phyloP scores from a whole-genome alignment of 2,329 filamentous ascomycete species.

The Talaromyces funiculosus region DNA sequence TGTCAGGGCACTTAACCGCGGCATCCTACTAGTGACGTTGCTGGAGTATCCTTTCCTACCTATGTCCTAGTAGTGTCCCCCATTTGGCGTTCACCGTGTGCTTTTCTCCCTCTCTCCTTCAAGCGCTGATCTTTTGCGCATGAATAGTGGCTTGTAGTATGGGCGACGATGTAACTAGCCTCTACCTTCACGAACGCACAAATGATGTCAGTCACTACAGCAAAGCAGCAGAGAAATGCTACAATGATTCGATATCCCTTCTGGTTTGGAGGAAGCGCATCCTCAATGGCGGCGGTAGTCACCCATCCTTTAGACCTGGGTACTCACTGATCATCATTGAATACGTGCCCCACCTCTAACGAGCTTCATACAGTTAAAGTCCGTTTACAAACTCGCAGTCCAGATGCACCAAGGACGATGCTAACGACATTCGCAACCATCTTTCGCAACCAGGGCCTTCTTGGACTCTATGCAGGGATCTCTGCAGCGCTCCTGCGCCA shows the following conservation, averaged over 20 bases:
- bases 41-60: too few relatives aligned
- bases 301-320: conserved; percentile 24
- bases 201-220: too few relatives aligned
- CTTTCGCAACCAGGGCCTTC: conserved; percentile 17
- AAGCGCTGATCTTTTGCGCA: too few relatives aligned
- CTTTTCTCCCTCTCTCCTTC: too few relatives aligned
- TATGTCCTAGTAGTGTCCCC: too few relatives aligned
- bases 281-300: conserved; percentile 24
- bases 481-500: not conserved
- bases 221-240: too few relatives aligned
- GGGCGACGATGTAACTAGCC: too few relatives aligned
- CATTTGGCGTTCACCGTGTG: too few relatives aligned
- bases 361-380: conserved; percentile 19
- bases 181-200: too few relatives aligned
- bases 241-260: conserved; percentile 11
- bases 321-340: conserved; percentile 1
- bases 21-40: too few relatives aligned
- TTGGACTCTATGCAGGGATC: conserved; percentile 20
- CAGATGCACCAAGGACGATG: conserved; percentile 14
- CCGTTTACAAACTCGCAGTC: conserved; percentile 20
- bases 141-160: too few relatives aligned
- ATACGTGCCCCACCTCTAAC: not conserved
- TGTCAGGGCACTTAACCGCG: too few relatives aligned
- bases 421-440: conserved; percentile 18
- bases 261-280: conserved; percentile 22